These are phyloP conservation scores for Podochytrium sp. DNA, from an alignment of 192 early-diverging fungal genomes.

Conservation along the genomic window DNA sequence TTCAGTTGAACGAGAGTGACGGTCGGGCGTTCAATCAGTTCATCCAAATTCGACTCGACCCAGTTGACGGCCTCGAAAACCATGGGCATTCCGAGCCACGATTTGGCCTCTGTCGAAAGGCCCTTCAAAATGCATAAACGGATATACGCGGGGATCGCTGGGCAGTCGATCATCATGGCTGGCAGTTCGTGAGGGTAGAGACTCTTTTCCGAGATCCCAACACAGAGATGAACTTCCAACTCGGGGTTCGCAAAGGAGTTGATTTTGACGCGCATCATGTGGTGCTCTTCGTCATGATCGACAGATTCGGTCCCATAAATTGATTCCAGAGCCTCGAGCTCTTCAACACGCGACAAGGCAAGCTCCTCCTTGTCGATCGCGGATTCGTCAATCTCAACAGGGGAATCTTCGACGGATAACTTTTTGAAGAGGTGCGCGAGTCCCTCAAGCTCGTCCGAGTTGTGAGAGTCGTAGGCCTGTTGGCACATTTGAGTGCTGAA, in stretches of 20 bases:
- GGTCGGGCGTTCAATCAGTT: slow-evolving; percentile 35
- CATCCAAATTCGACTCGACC: slow-evolving; percentile 41
- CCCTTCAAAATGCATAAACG: slow-evolving; percentile 35
- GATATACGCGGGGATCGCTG: slow-evolving; percentile 73
- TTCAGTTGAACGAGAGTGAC: slow-evolving; percentile 16
- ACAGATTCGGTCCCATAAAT: slow-evolving; percentile 59
- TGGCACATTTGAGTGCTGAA: slow-evolving; percentile 57
- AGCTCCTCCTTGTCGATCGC: slow-evolving; percentile 60
- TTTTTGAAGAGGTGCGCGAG: slow-evolving; percentile 56
- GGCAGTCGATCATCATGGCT: slow-evolving; percentile 66
- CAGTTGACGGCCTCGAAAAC: slow-evolving; percentile 46
- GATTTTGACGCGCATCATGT: slow-evolving; percentile 24
- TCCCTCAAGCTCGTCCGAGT: slow-evolving; percentile 55
- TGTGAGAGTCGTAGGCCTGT: slow-evolving; percentile 46
- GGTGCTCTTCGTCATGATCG: background rate
- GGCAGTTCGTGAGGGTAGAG: slow-evolving; percentile 72
- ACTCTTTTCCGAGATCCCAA: slow-evolving; percentile 61
- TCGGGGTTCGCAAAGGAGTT: slow-evolving; percentile 37
- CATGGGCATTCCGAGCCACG: slow-evolving; percentile 47
- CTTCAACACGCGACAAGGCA: slow-evolving; percentile 58
- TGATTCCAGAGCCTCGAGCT: slow-evolving; percentile 66
- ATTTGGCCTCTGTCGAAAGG: slow-evolving; percentile 25
- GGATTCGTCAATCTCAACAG: slow-evolving; percentile 39
- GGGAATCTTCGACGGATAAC: slow-evolving; percentile 35
- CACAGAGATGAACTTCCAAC: slow-evolving; percentile 51